Evolutionary conservation across 768 basidiomycete genomes (phyloP), one percentile per base, ranked within the genome.

Genomic region (Leucocoprinus leucothites): DNA sequence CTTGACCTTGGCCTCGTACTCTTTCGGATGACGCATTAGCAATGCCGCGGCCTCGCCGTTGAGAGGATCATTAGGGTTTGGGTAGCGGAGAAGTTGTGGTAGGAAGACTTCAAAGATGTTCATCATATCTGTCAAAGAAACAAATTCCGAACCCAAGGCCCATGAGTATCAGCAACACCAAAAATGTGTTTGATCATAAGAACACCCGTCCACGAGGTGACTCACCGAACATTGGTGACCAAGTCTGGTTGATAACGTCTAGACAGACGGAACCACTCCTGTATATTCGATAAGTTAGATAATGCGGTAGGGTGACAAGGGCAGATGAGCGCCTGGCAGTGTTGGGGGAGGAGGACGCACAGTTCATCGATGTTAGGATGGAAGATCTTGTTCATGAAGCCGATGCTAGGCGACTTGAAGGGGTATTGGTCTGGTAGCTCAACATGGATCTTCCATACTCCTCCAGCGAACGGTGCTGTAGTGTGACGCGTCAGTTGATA

Each of bases 351-450:
- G 41, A 22, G 44, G n/a, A 77, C 93, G 67, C 69, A 98, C 89
- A 97, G 76, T 72, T 99, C 97, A 73, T 99, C 97, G 65, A 99
- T 99, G 67, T 99, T 99, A 18, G 97, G 97, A 64, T 98, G 97
- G 69, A 97, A 98, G 70, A 99, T 98, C 88, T 98, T 98, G 82
- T 99, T 99, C 93, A 97, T 95, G 74, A 99, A 99, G 1, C 97
- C 97, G 62, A 99, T 99, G 67, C 92, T 94, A 4, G 97, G 97
- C 25, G 93, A 96, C 73, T 98, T 98, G 84, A 89, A 99, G 1
- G 97, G 97, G 67, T 98, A 99, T 71, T 97, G 94, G 60, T 98
- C 94, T 21, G 96, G 97, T 19, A 99, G 80, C 69, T 99, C 97
- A 56, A 99, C 97, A 65, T 99, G 97, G 58, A 99, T 95, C 82